phyloP scores from a whole-genome alignment of 2,329 filamentous ascomycete genomes.

The Botrytis galanthina region DNA sequence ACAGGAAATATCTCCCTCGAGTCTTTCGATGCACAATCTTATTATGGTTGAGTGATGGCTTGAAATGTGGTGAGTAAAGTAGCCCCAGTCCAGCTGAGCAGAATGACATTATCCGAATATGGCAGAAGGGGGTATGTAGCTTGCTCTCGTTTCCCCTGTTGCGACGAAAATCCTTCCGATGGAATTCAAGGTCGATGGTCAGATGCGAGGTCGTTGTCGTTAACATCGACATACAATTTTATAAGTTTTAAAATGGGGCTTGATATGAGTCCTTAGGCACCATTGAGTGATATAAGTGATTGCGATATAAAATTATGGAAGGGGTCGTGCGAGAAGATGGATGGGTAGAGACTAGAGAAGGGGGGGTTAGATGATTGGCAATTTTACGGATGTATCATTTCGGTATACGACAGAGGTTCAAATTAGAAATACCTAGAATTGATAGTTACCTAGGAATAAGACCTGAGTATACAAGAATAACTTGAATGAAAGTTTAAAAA shows the following conservation, averaged over 20 bases:
- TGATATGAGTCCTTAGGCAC: not conserved
- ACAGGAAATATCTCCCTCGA: not conserved
- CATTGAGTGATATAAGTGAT: no score
- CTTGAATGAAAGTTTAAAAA: not conserved
- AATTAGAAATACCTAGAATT: not conserved
- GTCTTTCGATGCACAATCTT: not conserved
- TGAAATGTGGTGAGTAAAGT: not conserved
- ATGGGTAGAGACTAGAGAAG: not conserved
- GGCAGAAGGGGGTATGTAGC: not conserved
- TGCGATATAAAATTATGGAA: not conserved
- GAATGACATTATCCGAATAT: not conserved
- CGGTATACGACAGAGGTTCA: not conserved
- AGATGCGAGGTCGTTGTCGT: not conserved
- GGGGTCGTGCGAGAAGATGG: not conserved
- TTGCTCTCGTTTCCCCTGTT: not conserved
- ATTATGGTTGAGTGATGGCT: not conserved
- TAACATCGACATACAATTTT: no score
- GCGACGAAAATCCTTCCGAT: not conserved
- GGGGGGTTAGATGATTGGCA: not conserved
- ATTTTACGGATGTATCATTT: constrained; percentile 4
- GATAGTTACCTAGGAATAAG: not conserved
- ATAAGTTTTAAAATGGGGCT: not conserved
- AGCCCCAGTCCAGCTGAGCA: constrained; percentile 3
- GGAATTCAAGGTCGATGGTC: not conserved
- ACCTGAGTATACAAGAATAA: not conserved